Conservation (phyloP, 192 early-diverging fungal species). For the Coemansia sp. region DNA sequence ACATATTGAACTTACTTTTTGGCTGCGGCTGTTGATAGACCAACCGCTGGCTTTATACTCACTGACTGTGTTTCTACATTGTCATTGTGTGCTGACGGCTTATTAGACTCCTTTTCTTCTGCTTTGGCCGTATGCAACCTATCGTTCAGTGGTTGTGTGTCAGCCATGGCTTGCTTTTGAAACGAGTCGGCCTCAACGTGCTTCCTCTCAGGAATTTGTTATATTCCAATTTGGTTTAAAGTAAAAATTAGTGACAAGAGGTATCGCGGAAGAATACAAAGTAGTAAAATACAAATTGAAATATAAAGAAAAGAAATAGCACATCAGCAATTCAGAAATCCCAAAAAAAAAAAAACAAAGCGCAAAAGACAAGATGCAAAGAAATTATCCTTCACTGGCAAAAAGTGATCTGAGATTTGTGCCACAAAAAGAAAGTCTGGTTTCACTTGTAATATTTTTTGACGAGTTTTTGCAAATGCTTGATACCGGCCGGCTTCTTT, state of each 20-base stretch:
- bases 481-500: slow-evolving; percentile 5
- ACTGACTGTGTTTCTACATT: not conserved
- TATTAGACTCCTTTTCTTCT: too few species aligned
- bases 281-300: not conserved
- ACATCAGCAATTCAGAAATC: not conserved
- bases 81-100: not conserved
- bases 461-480: slow-evolving; percentile 3
- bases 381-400: not conserved
- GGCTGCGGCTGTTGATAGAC: slow-evolving; percentile 26
- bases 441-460: slow-evolving; percentile 7
- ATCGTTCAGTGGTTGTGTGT: not conserved
- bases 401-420: not conserved
- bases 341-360: not conserved
- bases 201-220: too few species aligned
- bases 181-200: too few species aligned
- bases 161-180: too few species aligned
- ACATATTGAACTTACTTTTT: slow-evolving; percentile 25
- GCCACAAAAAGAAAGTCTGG: not conserved
- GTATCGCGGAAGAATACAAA: too few species aligned
- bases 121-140: not conserved
- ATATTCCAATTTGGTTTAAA: too few species aligned
- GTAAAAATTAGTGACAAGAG: too few species aligned
- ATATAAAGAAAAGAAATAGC: not conserved
- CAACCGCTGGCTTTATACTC: not conserved
- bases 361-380: not conserved